These are phyloP conservation scores for Lachancea dasiensis DNA, from an alignment of 805 yeast genomes.

Conservation along the genomic window DNA sequence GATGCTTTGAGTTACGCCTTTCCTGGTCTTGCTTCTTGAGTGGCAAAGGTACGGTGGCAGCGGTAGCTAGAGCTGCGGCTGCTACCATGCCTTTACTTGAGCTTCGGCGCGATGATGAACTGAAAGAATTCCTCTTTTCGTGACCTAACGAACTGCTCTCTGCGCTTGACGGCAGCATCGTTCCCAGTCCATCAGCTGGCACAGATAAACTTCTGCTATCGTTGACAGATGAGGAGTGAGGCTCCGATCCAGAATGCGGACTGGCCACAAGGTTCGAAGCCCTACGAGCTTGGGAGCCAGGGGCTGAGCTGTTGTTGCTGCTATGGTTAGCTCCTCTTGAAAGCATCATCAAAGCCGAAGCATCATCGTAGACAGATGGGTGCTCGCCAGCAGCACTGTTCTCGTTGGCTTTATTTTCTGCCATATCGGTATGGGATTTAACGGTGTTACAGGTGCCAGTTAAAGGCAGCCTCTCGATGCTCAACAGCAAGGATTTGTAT, in stretches of 20 bases:
- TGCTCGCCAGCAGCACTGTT: conserved; percentile 5
- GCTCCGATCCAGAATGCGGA: conserved; percentile 7
- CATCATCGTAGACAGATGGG: conserved; percentile 44
- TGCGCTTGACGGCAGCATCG: conserved; percentile 29
- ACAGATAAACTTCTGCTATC: too few relatives aligned
- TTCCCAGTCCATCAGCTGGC: too few relatives aligned
- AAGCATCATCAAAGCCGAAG: conserved; percentile 55
- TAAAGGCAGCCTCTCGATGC: too few relatives aligned
- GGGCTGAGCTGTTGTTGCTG: too few relatives aligned
- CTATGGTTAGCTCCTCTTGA: conserved; percentile 43
- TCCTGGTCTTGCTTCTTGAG: conserved; percentile 19
- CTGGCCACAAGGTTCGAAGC: neutral
- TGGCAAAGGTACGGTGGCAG: conserved; percentile 72
- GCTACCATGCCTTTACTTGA: conserved; percentile 56
- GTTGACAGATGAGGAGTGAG: neutral
- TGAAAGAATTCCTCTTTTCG: conserved; percentile 1
- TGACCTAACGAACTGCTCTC: conserved; percentile 2
- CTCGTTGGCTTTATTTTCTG: conserved; percentile 13
- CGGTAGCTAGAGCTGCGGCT: conserved; percentile 79
- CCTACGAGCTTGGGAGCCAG: too few relatives aligned
- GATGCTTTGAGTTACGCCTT: conserved; percentile 7
- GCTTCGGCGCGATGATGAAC: conserved; percentile 11
- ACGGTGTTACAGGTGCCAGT: too few relatives aligned
- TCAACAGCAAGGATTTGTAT: too few relatives aligned
- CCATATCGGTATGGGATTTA: conserved; percentile 1